Evolutionary conservation across 768 basidiomycete genomes (phyloP).

Genomic region (Cystoderma amianthinum): DNA sequence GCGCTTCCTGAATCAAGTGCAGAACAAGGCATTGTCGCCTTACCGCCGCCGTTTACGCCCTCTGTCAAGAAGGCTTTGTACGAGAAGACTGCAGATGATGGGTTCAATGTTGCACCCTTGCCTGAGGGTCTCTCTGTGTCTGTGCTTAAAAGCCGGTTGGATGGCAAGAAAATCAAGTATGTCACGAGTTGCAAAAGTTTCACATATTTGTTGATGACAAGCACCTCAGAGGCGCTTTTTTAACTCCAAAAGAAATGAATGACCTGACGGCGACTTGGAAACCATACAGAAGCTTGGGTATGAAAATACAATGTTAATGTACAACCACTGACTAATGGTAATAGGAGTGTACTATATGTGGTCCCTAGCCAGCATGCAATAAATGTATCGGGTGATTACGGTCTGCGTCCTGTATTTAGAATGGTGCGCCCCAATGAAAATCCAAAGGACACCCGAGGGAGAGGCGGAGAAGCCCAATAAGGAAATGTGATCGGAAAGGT

Average conservation of each 20-base stretch:
- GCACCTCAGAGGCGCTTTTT: constrained; percentile 49
- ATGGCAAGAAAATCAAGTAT: constrained; percentile 66
- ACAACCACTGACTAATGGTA: constrained; percentile 1
- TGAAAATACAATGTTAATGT: constrained; percentile 14
- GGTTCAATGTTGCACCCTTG: constrained; percentile 25
- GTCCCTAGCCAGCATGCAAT: constrained; percentile 45
- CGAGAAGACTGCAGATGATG: constrained; percentile 18
- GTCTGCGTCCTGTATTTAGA: neutral
- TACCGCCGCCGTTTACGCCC: constrained; percentile 61
- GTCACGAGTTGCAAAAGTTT: constrained; percentile 12
- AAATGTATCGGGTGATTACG: neutral
- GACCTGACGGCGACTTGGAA: constrained; percentile 69
- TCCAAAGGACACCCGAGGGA: neutral
- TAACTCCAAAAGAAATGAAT: constrained; percentile 82
- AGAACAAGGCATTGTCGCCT: constrained; percentile 21
- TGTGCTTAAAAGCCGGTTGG: constrained; percentile 50
- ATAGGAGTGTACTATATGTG: constrained; percentile 85
- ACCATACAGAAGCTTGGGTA: constrained; percentile 79
- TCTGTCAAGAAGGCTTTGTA: constrained; percentile 53
- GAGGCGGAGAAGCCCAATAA: neutral
- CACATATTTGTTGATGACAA: constrained; percentile 6
- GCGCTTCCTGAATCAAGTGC: constrained; percentile 24
- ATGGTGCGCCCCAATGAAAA: neutral
- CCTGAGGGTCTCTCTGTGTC: constrained; percentile 55
- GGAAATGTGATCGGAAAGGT: neutral